These are phyloP conservation scores for Rhodotorula sp. DNA, from an alignment of 1,284 basidiomycete genomes.

Conservation along the genomic window DNA sequence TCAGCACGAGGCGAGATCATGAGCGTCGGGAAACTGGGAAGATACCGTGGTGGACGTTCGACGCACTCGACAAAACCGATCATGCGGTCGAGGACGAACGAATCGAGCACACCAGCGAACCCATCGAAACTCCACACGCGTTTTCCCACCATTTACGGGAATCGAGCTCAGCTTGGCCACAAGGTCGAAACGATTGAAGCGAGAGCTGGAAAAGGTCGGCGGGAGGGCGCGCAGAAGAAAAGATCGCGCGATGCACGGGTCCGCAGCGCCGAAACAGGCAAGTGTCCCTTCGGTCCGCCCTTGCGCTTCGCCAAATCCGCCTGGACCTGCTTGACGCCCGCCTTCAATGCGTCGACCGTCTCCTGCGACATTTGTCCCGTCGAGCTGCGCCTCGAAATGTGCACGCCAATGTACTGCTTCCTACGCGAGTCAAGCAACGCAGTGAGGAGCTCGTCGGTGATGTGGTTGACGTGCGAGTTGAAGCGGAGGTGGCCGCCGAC, in stretches of 20 bases:
- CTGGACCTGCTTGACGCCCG: slow-evolving; percentile 23
- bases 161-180: slow-evolving; percentile 31
- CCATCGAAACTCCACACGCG: slow-evolving; percentile 27
- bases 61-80: slow-evolving; percentile 35
- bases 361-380: background rate
- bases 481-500: slow-evolving; percentile 33
- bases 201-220: background rate
- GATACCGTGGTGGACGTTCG: background rate
- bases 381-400: slow-evolving; percentile 9
- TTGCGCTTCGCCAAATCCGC: slow-evolving; percentile 4
- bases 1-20: background rate
- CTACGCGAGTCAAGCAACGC: slow-evolving; percentile 28
- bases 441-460: slow-evolving; percentile 34
- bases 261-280: slow-evolving; percentile 35
- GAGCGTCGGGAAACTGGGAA: background rate
- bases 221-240: background rate
- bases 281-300: slow-evolving; percentile 2
- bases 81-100: slow-evolving; percentile 19
- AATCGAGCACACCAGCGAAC: slow-evolving; percentile 28
- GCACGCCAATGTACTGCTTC: slow-evolving; percentile 33
- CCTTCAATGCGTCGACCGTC: slow-evolving; percentile 1
- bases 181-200: too few species aligned
- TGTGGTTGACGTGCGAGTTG: slow-evolving; percentile 33
- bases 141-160: slow-evolving; percentile 17
- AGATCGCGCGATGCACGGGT: slow-evolving; percentile 2